Evolutionary conservation across 1,284 basidiomycete genomes (phyloP).

Genomic region (Heterobasidion occidentale): DNA sequence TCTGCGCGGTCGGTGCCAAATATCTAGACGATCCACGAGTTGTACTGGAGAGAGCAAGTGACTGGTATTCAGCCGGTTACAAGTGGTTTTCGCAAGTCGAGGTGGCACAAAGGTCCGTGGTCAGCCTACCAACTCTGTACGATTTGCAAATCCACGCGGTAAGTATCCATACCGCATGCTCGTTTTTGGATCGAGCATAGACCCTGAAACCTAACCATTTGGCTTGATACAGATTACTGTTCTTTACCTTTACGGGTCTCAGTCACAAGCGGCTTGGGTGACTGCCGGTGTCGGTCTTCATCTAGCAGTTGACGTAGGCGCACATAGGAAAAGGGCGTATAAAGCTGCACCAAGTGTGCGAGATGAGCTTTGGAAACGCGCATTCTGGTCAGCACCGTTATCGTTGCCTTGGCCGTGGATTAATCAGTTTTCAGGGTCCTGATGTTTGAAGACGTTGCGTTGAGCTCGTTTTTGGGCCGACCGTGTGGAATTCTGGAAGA

Average conservation of each 20-base stretch:
- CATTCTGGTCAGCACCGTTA: constrained; percentile 52
- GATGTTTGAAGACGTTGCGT: constrained; percentile 48
- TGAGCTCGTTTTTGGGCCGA: constrained; percentile 65
- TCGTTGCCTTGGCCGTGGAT: not conserved
- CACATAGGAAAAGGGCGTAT: constrained; percentile 44
- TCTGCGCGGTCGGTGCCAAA: not conserved
- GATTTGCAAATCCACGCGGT: constrained; percentile 65
- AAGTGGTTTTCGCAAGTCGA: constrained; percentile 66
- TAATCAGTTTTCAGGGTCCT: constrained; percentile 37
- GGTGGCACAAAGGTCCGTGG: constrained; percentile 36
- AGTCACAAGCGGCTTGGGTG: constrained; percentile 68
- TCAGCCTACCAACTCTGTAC: constrained; percentile 54
- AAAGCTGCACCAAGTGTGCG: constrained; percentile 33
- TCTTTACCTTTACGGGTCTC: constrained; percentile 47
- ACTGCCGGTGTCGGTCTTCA: constrained; percentile 65
- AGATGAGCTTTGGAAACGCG: constrained; percentile 69
- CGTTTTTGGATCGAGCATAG: not conserved
- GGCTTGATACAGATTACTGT: constrained; percentile 5
- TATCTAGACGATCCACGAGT: not conserved
- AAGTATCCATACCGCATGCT: constrained; percentile 1
- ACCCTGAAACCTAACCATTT: constrained; percentile 20
- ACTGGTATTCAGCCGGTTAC: constrained; percentile 61
- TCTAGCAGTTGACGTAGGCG: constrained; percentile 61
- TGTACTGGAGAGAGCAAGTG: constrained; percentile 26
- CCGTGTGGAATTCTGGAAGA: constrained; percentile 71